Evolutionary conservation across 1,284 basidiomycete genomes (phyloP), one percentile per base, ranked within the genome.

Genomic region (Apiotrichum montevideense): DNA sequence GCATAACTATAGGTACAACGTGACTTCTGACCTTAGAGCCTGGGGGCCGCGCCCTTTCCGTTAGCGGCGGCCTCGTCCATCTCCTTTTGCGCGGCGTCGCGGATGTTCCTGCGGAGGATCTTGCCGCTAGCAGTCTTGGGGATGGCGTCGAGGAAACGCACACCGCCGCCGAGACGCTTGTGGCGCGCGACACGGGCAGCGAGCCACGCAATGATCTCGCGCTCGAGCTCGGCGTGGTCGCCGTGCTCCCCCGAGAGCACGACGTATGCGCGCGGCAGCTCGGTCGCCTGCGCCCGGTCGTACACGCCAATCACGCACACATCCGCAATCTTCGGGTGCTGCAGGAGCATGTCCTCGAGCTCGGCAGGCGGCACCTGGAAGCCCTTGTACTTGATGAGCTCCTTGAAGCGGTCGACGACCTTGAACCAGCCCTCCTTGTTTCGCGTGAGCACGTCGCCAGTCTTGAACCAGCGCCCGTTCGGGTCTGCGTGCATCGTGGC

Each of bases 291-390:
- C 51, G 79, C 79, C 2, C 77, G 75, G 57, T 80, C 81, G 3
- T 85, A 77, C 0, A 90, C 76, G 3, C 87, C 86, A 55, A 89
- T 83, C 4, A 89, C 87, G 9, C 83, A 87, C 0, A 80, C 79
- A 63, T 90, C 87, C 4, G 82, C 82, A 32, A 89, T 79, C 2
- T 85, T 81, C 0, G 86, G 83, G 64, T 91, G 87, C 4, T 81
- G 81, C 13, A 91, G 74, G 1, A 92, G 81, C 0, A 90, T 72
- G 41, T 82, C 81, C 69, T 92, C 89, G 2, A 92, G 79, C 65
- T 91, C 89, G 0, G 90, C 88, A 0, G 89, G 89, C 0, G 90
- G 83, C 13, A 92, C 90, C 80, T 76, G 74, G 58, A 67, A 75
- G 32, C 75, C 76, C 60, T 78, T 78, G 62, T 90, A 90, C 72